Percentiles rank a stretch among this genome's conserved stretches.
These are phyloP conservation scores for Chlorella vulgaris DNA, from an alignment of 139 green algal genomes.

Conservation along the genomic window DNA sequence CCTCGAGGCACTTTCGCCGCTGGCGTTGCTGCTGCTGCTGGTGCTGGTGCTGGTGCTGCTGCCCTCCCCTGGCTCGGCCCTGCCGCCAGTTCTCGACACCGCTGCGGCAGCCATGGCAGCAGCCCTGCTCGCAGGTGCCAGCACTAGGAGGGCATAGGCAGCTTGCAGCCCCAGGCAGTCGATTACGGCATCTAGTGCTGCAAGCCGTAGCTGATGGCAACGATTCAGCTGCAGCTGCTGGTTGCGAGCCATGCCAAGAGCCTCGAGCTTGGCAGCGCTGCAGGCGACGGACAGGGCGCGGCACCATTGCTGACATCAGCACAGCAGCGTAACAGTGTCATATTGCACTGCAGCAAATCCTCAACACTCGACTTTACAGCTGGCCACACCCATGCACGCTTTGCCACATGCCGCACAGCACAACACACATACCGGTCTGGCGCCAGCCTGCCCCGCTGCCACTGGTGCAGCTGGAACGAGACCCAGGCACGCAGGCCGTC, in stretches of 20 bases:
- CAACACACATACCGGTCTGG: constrained; percentile 6
- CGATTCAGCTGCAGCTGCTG: not conserved
- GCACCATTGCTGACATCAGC: not conserved
- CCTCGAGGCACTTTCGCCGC: too few species aligned
- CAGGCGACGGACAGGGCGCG: not conserved
- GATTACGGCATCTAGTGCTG: constrained; percentile 9
- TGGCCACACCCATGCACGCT: too few species aligned
- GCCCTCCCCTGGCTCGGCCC: not conserved
- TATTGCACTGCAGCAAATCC: too few species aligned
- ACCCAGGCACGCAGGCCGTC: not conserved
- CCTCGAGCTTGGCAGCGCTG: constrained; percentile 9
- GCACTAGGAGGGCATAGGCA: not conserved
- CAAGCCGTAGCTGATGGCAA: constrained; percentile 1
- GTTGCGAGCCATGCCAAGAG: not conserved
- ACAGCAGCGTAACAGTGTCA: too few species aligned
- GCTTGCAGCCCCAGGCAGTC: not conserved
- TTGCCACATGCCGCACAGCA: not conserved
- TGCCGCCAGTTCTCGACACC: not conserved
- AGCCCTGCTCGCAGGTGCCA: not conserved
- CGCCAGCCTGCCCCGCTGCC: constrained; percentile 12
- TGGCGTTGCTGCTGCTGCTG: not conserved
- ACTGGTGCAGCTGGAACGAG: not conserved
- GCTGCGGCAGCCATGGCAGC: not conserved
- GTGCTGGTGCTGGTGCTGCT: not conserved
- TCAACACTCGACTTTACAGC: too few species aligned